Conservation (phyloP, 495 filamentous ascomycete genomes). For the Tuber microsphaerosporum region DNA sequence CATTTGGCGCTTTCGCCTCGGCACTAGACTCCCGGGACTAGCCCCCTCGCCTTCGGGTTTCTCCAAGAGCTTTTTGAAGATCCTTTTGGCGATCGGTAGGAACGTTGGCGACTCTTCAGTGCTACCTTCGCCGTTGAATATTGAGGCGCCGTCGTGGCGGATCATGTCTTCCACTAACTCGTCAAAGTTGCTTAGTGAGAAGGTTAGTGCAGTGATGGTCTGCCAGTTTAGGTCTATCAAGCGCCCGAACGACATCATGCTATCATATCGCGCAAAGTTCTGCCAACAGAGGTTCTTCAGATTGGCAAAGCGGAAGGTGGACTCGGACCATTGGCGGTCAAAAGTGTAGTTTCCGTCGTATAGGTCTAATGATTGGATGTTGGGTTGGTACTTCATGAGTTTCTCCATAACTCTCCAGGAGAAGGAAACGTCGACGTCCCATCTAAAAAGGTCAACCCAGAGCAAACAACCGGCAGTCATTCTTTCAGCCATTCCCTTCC, state of each 20-base stretch:
- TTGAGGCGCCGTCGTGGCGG: background rate
- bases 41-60: background rate
- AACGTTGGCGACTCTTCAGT: constrained; percentile 12
- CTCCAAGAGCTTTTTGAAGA: constrained; percentile 15
- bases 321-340: constrained; percentile 1
- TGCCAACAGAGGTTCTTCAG: constrained; percentile 10
- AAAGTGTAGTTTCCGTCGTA: constrained; percentile 11
- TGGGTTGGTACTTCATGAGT: constrained; percentile 12
- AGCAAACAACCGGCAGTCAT: background rate
- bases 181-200: constrained; percentile 14
- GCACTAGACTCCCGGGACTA: background rate
- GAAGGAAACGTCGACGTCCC: constrained; percentile 19
- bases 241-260: background rate
- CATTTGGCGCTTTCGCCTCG: background rate
- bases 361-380: constrained; percentile 11
- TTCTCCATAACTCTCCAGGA: constrained; percentile 22
- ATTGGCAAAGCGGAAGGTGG: constrained; percentile 8
- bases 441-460: background rate
- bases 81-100: constrained; percentile 7
- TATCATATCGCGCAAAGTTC: constrained; percentile 14
- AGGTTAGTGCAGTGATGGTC: constrained; percentile 11
- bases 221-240: constrained; percentile 15
- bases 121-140: background rate
- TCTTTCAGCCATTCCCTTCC: background rate
- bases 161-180: constrained; percentile 9